Evolutionary conservation across 305 asterid genomes (phyloP).

Genomic region (Euphrasia arctica): DNA sequence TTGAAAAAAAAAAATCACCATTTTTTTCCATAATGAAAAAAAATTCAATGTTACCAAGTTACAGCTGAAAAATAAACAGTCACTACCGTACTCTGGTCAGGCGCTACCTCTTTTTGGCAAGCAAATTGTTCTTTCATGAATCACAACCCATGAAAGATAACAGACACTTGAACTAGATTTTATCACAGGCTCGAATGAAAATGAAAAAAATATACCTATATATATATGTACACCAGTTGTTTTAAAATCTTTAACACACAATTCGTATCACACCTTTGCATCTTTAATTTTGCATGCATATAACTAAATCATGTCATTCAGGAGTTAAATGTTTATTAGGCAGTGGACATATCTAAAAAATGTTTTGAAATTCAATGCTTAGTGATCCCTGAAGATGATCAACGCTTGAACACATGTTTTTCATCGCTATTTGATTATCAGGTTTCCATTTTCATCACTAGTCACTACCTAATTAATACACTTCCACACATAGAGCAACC

Average conservation of each 20-base stretch:
- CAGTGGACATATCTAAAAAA: not conserved
- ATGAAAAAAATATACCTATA: not conserved
- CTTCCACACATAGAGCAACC: not conserved
- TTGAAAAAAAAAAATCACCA: not conserved
- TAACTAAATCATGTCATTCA: not conserved
- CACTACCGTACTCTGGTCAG: slow-evolving; percentile 4
- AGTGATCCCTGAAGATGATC: not conserved
- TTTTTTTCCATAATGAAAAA: not conserved
- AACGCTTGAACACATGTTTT: not conserved
- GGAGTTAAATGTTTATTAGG: not conserved
- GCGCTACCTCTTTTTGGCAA: slow-evolving; percentile 12
- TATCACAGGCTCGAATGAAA: not conserved
- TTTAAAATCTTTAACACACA: not conserved
- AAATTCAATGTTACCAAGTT: not conserved
- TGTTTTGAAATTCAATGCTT: not conserved
- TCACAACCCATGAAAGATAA: slow-evolving; percentile 15
- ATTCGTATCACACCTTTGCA: slow-evolving; percentile 6
- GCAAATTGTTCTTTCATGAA: slow-evolving; percentile 2
- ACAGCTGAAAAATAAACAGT: not conserved
- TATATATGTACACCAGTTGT: not conserved
- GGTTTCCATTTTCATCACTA: not conserved
- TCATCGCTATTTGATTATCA: not conserved
- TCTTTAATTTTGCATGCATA: not conserved
- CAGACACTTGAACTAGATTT: not conserved
- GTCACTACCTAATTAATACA: not conserved